A percentile compares a stretch with the other conserved stretches of the same genome.
Conservation (phyloP, 1,284 basidiomycete genomes). For the Marasmius sp. region DNA sequence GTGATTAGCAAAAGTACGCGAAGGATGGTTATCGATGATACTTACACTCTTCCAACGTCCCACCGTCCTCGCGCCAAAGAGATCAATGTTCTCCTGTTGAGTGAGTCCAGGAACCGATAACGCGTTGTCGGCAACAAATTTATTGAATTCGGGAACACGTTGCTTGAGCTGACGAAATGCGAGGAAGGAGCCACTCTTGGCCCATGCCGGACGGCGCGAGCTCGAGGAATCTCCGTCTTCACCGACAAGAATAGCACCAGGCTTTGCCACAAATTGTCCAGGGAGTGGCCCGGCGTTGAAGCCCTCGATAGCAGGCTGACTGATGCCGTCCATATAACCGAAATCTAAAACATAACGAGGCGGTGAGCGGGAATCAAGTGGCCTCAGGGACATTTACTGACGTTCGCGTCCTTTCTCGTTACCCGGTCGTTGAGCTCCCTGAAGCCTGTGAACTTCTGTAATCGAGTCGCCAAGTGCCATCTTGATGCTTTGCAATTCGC, state of each 20-base stretch:
- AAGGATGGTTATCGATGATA: constrained; percentile 22
- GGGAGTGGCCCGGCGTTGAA: constrained; percentile 30
- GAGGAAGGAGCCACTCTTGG: constrained; percentile 31
- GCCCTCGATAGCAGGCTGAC: constrained; percentile 35
- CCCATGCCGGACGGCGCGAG: constrained; percentile 24
- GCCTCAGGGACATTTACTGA: constrained; percentile 14
- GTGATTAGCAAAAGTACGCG: too few relatives aligned
- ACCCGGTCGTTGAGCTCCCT: constrained; percentile 33
- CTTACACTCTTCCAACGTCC: constrained; percentile 33
- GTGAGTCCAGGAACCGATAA: constrained; percentile 18
- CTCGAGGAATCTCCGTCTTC: constrained; percentile 24
- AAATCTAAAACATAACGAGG: constrained; percentile 21
- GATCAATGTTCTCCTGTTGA: constrained; percentile 20
- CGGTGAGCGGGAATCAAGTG: constrained; percentile 12
- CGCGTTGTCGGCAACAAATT: constrained; percentile 24
- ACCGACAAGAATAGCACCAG: constrained; percentile 35
- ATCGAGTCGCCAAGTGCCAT: constrained; percentile 25
- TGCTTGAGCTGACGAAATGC: constrained; percentile 30
- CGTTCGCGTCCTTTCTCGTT: constrained; percentile 34
- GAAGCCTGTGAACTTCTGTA: constrained; percentile 26
- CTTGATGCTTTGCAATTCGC: constrained; percentile 19
- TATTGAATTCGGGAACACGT: constrained; percentile 30
- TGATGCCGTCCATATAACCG: constrained; percentile 42
- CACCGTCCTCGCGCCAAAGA: constrained; percentile 29
- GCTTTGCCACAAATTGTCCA: constrained; percentile 30